phyloP scores from a whole-genome alignment of 1,284 basidiomycete species.

The Ustilago lituana region DNA sequence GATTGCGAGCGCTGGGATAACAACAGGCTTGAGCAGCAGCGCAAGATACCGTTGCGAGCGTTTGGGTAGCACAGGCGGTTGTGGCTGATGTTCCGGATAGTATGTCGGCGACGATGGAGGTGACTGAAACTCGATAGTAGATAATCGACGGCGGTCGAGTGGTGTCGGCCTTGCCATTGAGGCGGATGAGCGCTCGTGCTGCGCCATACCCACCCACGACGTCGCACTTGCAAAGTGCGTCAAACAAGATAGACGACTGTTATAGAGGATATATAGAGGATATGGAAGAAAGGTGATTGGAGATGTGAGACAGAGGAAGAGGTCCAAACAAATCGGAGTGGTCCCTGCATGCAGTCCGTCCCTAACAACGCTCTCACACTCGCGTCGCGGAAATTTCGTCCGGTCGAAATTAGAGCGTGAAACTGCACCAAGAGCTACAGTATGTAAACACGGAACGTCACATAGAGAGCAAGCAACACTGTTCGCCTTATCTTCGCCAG shows the following conservation, averaged over 20 bases:
- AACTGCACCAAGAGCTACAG: neutral
- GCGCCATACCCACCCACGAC: conserved; percentile 31
- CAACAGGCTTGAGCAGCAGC: conserved; percentile 43
- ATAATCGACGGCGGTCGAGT: conserved; percentile 14
- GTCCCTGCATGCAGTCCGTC: no score
- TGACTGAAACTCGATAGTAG: conserved; percentile 16
- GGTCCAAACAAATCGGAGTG: no score
- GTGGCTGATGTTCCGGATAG: conserved; percentile 32
- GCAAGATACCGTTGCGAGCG: conserved; percentile 39
- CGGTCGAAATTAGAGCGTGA: conserved; percentile 14
- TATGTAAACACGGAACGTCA: neutral
- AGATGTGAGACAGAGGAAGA: neutral
- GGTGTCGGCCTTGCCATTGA: conserved; percentile 5
- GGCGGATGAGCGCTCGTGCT: conserved; percentile 13
- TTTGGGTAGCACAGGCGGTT: conserved; percentile 30
- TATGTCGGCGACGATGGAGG: conserved; percentile 39
- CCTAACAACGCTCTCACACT: no score
- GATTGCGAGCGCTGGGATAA: conserved; percentile 49
- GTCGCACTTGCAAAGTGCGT: no score
- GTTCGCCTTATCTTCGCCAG: no score
- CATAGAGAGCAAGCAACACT: no score
- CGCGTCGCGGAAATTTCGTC: no score
- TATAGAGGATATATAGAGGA: neutral
- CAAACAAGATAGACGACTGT: no score
- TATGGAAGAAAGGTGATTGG: neutral